Evolutionary conservation across 1,284 basidiomycete species (phyloP), one percentile per base, ranked within the genome.

Genomic region (Stygiomarasmius scandens): DNA sequence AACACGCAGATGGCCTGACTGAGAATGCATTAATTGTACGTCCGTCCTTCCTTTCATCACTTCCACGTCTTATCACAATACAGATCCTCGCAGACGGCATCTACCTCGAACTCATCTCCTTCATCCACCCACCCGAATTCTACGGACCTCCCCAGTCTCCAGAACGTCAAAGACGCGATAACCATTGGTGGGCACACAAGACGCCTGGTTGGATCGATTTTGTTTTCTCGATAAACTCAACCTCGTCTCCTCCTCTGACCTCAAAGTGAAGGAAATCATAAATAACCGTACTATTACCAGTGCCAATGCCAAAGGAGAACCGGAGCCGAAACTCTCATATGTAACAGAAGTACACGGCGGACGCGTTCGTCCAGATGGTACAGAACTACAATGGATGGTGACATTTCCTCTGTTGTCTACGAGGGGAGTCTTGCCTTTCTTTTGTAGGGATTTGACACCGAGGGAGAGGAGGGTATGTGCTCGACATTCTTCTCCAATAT

Each of bases 101-200:
- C 11, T 90, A 90, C 67, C 71, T 90, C 55, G 89, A 90, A 66
- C 77, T 90, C 29, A 81, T 90, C 63, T 77, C 81, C 19, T 90
- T 90, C 72, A 80, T 76, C 1, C 76, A 83, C 54, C 79, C 81
- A 1, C 68, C 74, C 4, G 74, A 77, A 0, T 68, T 79, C 61
- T 87, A 86, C 60, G n/a, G n/a, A n/a, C 80, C 82, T 1, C 72
- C 74, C 0, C 75, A 71, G 5, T 79, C 80, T 19, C 77, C 78
- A 22, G 74, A 72, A 36, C 76, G 79, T 16, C 52, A 65, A 1
- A 66, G 65, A 10, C 79, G 84, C 3, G 77, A 79, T 16, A 46
- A 61, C 1, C 75, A 83, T 61, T 71, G 71, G 2, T 90, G 87
- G 87, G 80, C 81, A 0, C 60, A 67, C 16, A 82, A 81, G 61